These are phyloP conservation scores for Microsporum ferrugineum DNA, from an alignment of 2,329 filamentous ascomycete genomes.

Conservation along the genomic window DNA sequence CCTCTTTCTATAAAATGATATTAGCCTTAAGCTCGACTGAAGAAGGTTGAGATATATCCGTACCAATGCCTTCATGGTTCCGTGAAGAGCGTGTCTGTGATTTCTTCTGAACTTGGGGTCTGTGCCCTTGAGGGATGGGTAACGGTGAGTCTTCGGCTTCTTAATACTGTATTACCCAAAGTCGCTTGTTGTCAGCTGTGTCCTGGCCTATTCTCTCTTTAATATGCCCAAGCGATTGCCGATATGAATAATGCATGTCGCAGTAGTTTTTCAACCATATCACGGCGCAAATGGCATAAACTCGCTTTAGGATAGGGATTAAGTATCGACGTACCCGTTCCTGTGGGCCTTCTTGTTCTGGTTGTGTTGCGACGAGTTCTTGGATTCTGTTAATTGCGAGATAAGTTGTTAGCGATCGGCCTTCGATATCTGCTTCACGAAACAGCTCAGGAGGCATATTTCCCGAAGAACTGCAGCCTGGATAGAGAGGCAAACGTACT, in stretches of 20 bases:
- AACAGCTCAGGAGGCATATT: background rate
- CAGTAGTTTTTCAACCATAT: background rate
- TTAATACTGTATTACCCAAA: conserved; percentile 63
- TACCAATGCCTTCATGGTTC: conserved; percentile 96
- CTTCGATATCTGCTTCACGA: background rate
- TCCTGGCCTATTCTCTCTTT: background rate
- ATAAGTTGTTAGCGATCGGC: conserved; percentile 6
- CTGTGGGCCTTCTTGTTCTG: conserved; percentile 97
- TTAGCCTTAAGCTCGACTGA: conserved; percentile 21
- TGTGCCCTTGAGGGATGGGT: conserved; percentile 96
- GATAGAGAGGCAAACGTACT: conserved; percentile 25
- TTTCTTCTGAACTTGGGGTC: conserved; percentile 99
- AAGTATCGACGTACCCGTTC: conserved; percentile 66
- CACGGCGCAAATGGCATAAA: background rate
- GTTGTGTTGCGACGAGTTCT: conserved; percentile 99
- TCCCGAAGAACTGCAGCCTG: background rate
- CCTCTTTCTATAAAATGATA: conserved; percentile 65
- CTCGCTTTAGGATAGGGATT: background rate
- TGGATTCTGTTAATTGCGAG: conserved; percentile 60
- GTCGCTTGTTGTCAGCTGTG: background rate
- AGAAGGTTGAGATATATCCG: conserved; percentile 29
- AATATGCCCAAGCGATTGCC: background rate
- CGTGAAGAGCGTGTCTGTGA: conserved; percentile 98
- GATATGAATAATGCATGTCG: background rate
- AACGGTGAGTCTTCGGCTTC: conserved; percentile 98